Conservation (phyloP, 495 filamentous ascomycete species). For the Tirmania nivea region DNA sequence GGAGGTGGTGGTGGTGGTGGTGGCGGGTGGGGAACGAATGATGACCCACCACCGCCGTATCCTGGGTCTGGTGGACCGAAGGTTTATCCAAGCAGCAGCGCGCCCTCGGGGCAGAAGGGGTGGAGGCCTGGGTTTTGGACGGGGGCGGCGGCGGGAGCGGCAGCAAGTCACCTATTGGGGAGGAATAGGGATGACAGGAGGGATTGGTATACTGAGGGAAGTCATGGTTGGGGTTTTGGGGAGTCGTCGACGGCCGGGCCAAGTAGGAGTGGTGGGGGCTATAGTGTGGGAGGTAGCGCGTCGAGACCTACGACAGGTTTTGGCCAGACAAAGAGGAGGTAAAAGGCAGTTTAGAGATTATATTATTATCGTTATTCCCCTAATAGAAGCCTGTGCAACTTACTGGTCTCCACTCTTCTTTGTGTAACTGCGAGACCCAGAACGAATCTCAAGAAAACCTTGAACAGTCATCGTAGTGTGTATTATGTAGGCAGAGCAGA, state of each 20-base stretch:
- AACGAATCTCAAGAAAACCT: no score
- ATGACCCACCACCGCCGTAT: constrained; percentile 38
- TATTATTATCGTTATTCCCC: no score
- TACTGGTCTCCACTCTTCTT: no score
- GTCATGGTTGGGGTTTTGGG: constrained; percentile 5
- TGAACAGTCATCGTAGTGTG: no score
- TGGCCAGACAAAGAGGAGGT: constrained; percentile 66
- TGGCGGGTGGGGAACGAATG: constrained; percentile 31
- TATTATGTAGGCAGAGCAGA: no score
- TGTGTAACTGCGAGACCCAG: no score
- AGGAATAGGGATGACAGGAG: constrained; percentile 21
- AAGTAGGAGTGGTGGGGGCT: constrained; percentile 30
- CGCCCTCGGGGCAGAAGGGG: constrained; percentile 19
- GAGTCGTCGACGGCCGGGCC: constrained; percentile 19
- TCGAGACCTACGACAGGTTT: constrained; percentile 71
- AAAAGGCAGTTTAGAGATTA: background rate
- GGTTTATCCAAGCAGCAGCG: constrained; percentile 7
- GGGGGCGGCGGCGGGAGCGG: constrained; percentile 48
- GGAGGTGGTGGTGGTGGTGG: constrained; percentile 31
- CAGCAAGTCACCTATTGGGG: constrained; percentile 48
- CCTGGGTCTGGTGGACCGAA: constrained; percentile 20
- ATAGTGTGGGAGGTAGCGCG: constrained; percentile 26
- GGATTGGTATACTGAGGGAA: constrained; percentile 14
- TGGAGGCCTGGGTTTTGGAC: constrained; percentile 85
- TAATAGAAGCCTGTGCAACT: no score